Evolutionary conservation across 108 stramenopile genomes (phyloP), one percentile per base, ranked within the genome.

Genomic region (Epipyxis sp.): DNA sequence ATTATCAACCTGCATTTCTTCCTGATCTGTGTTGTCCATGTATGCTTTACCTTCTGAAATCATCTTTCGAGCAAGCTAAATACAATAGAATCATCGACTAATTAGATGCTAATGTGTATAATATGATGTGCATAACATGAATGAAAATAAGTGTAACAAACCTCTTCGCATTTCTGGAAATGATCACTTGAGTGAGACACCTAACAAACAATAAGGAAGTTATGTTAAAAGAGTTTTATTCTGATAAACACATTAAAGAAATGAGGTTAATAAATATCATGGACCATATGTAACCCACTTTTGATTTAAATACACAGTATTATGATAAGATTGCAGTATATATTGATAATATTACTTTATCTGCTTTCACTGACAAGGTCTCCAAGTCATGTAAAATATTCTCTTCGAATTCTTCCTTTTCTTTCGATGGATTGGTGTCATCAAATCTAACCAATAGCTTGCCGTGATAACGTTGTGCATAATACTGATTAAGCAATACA

Each of bases 391-490:
- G 41, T 59, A 89, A n/a, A 84, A 89, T 89, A 69, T 59, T 88
- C 68, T 92, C 82, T 84, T 95, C 94, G 77, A 90, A 99, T 83
- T 99, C 98, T 67, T 91, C 96, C 84, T 97, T 97, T 88, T 99
- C 98, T 86, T 99, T 99, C 87, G 88, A 88, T 1, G 98, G 98
- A 81, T 99, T 99, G 43, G 98, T 99, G 88, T 99, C 98, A 87
- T 99, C 98, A 78, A 99, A 99, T 32, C 89, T 86, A 0, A 89
- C 58, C 62, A 97, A 85, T 50, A 97, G 77, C 68, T 92, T 91
- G 65, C 96, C 96, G 76, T 91, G 87, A 88, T 99, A 99, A 1
- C 91, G 81, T 50, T 91, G 85, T 0, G 98, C 98, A 84, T 98
- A 99, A 83, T 95, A 97, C 78, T 99, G 91, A 83, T 98, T 98